phyloP scores from a whole-genome alignment of 1,284 basidiomycete species.

The Boletellus sp. region DNA sequence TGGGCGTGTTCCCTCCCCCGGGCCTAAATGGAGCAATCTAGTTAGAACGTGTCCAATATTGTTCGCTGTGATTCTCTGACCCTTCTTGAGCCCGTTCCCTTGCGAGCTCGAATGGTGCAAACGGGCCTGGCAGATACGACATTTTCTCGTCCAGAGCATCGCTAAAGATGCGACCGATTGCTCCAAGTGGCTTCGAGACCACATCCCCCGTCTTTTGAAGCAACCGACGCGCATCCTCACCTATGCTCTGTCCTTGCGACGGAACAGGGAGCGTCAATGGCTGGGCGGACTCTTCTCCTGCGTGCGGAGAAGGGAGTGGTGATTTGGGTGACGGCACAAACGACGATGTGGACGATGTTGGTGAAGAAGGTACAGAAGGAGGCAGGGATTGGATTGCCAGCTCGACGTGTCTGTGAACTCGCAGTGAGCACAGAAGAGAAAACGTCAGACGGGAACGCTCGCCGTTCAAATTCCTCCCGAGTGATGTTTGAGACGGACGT shows the following conservation, averaged over 20 bases:
- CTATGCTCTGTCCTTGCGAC: constrained; percentile 46
- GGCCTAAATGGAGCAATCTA: constrained; percentile 29
- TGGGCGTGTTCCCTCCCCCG: constrained; percentile 40
- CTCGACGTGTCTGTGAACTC: constrained; percentile 69
- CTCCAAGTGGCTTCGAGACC: constrained; percentile 82
- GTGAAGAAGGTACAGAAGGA: constrained; percentile 52
- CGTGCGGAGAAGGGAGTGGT: constrained; percentile 42
- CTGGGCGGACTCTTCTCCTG: constrained; percentile 83
- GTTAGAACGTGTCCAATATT: constrained; percentile 39
- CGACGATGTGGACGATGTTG: constrained; percentile 32
- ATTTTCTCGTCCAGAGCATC: constrained; percentile 67
- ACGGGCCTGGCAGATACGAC: constrained; percentile 57
- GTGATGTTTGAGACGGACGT: constrained; percentile 89
- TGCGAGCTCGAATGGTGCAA: constrained; percentile 57
- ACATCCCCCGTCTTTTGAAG: constrained; percentile 86
- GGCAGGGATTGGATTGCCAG: constrained; percentile 76
- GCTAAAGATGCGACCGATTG: constrained; percentile 83
- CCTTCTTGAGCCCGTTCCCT: constrained; percentile 38
- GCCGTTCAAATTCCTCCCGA: constrained; percentile 89
- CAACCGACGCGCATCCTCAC: constrained; percentile 77
- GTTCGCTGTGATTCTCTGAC: constrained; percentile 16
- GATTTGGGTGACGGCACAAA: constrained; percentile 28
- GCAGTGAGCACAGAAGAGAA: background rate
- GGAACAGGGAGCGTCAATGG: constrained; percentile 67
- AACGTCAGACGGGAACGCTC: constrained; percentile 21